phyloP scores from a whole-genome alignment of 1,284 basidiomycete species.

The Ustilago bromivora region DNA sequence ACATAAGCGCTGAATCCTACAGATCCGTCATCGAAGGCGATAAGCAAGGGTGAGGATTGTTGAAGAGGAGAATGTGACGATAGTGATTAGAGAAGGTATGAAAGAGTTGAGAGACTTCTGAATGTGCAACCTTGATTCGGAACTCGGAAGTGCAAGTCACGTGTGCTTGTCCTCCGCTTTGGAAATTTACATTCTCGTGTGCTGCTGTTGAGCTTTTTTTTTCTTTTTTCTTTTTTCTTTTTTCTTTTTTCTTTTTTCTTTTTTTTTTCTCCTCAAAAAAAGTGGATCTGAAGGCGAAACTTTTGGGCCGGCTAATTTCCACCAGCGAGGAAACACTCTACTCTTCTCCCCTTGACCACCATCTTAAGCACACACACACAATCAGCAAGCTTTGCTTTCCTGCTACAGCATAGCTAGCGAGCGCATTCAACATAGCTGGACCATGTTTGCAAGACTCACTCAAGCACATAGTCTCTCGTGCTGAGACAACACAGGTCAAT shows the following conservation, averaged over 20 bases:
- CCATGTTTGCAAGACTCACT: slow-evolving; percentile 4
- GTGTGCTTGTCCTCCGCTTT: slow-evolving; percentile 11
- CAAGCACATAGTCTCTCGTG: background rate
- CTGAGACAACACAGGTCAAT: background rate
- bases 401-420: background rate
- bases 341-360: background rate
- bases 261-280: slow-evolving; percentile 5
- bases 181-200: slow-evolving; percentile 4
- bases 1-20: background rate
- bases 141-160: slow-evolving; percentile 25
- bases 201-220: slow-evolving; percentile 1
- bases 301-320: slow-evolving; percentile 6
- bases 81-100: background rate
- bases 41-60: background rate
- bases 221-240: slow-evolving; percentile 16
- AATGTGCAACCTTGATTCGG: slow-evolving; percentile 10
- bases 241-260: too few relatives aligned
- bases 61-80: background rate
- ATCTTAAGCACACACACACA: background rate
- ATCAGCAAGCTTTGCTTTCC: background rate
- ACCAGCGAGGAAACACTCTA: background rate
- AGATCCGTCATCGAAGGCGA: background rate
- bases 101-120: background rate
- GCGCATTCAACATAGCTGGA: background rate
- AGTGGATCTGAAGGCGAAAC: slow-evolving; percentile 6